Conservation (phyloP, 2,329 filamentous ascomycete species). For the Saccharata proteae region DNA sequence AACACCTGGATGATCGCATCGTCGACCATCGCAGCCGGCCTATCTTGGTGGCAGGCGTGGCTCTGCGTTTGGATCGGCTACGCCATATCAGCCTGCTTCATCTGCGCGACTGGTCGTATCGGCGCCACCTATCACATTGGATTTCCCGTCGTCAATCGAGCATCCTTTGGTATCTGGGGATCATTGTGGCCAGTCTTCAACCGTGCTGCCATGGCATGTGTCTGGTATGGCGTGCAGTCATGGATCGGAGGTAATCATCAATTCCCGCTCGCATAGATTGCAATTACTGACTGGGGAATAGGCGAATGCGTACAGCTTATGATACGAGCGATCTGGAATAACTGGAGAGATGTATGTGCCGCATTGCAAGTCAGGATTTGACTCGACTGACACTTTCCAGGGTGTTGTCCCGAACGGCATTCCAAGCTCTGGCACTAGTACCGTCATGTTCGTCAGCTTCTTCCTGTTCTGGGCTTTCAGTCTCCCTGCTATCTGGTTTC, state of each 20-base stretch:
- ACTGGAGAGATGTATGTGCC: constrained; percentile 38
- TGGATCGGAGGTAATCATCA: constrained; percentile 86
- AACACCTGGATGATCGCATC: constrained; percentile 93
- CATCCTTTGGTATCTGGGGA: constrained; percentile 83
- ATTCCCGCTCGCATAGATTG: too few species aligned
- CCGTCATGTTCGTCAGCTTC: constrained; percentile 66
- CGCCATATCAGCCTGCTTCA: constrained; percentile 60
- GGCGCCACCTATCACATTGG: constrained; percentile 81
- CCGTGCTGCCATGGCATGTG: constrained; percentile 72
- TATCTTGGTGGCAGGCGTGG: constrained; percentile 80
- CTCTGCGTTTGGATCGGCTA: constrained; percentile 80
- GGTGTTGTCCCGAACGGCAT: constrained; percentile 56
- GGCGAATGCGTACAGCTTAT: constrained; percentile 74
- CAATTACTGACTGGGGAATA: too few species aligned
- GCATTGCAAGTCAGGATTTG: not conserved
- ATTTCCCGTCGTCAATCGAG: constrained; percentile 67
- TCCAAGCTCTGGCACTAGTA: constrained; percentile 56
- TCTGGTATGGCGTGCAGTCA: constrained; percentile 78
- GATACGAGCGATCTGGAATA: constrained; percentile 74
- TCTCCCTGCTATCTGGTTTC: constrained; percentile 77
- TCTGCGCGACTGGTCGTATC: constrained; percentile 68
- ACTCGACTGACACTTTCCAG: constrained; percentile 19
- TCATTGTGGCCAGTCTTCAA: constrained; percentile 83
- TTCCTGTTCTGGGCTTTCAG: constrained; percentile 77
- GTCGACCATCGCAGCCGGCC: constrained; percentile 62